These are phyloP conservation scores for Claviceps arundinis DNA, from an alignment of 2,329 filamentous ascomycete genomes.

Conservation along the genomic window DNA sequence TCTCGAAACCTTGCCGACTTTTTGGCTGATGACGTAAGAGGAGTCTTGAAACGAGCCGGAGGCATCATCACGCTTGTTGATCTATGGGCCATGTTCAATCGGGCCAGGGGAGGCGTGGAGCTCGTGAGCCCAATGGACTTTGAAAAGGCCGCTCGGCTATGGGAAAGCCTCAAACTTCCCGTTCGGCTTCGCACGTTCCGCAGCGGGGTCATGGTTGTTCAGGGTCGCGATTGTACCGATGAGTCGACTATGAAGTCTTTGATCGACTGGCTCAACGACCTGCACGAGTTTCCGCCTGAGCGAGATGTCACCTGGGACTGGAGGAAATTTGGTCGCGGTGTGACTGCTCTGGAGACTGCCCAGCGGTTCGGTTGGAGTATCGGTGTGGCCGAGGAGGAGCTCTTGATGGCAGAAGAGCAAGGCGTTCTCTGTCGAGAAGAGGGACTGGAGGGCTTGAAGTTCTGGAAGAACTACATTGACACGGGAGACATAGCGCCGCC, in stretches of 20 bases:
- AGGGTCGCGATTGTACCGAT: slow-evolving; percentile 76
- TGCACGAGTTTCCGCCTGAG: slow-evolving; percentile 53
- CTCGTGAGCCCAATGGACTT: slow-evolving; percentile 87
- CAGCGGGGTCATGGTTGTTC: slow-evolving; percentile 87
- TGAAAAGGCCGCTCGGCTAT: slow-evolving; percentile 74
- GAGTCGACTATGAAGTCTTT: slow-evolving; percentile 74
- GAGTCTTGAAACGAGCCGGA: slow-evolving; percentile 64
- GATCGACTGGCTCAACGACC: slow-evolving; percentile 60
- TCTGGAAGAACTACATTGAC: slow-evolving; percentile 73
- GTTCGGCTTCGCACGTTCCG: slow-evolving; percentile 81
- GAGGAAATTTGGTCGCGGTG: slow-evolving; percentile 64
- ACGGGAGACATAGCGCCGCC: slow-evolving; percentile 25
- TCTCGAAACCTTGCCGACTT: slow-evolving; percentile 79
- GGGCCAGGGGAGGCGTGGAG: slow-evolving; percentile 83
- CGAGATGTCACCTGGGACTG: slow-evolving; percentile 62
- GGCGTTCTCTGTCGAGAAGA: slow-evolving; percentile 84
- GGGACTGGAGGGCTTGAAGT: slow-evolving; percentile 77
- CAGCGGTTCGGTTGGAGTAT: slow-evolving; percentile 94
- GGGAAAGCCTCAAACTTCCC: slow-evolving; percentile 77
- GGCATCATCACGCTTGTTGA: slow-evolving; percentile 85
- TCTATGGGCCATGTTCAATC: slow-evolving; percentile 89
- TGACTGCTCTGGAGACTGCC: slow-evolving; percentile 81
- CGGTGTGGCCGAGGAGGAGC: slow-evolving; percentile 85
- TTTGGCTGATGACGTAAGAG: slow-evolving; percentile 69
- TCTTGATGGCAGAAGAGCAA: slow-evolving; percentile 92